A percentile compares a stretch with the other conserved stretches of the same genome.
phyloP scores from a whole-genome alignment of 2,329 filamentous ascomycete genomes.

The Aaosphaeria arxii region DNA sequence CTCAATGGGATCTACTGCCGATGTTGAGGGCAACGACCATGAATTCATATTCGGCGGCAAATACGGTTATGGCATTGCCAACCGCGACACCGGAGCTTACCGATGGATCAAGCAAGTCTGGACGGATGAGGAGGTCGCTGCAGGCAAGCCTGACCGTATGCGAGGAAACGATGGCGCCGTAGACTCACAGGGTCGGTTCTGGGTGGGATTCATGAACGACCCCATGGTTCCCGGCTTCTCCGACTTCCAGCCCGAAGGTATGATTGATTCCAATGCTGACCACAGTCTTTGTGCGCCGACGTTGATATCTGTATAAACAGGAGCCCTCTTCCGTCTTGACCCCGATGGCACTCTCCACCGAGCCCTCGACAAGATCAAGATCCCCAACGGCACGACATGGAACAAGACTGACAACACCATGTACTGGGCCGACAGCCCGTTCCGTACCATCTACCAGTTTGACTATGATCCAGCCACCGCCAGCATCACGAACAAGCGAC shows the following conservation, averaged over 20 bases:
- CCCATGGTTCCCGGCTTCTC: conserved; percentile 60
- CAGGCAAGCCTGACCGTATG: conserved; percentile 50
- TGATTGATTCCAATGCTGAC: not conserved
- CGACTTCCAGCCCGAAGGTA: conserved; percentile 46
- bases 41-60: conserved; percentile 78
- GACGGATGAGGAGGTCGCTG: conserved; percentile 46
- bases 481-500: conserved; percentile 63
- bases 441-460: conserved; percentile 67
- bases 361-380: conserved; percentile 63
- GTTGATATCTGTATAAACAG: conserved; percentile 39
- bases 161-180: conserved; percentile 79
- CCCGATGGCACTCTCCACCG: conserved; percentile 58
- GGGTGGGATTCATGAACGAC: conserved; percentile 85
- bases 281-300: not conserved
- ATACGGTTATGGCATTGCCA: conserved; percentile 74
- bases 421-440: conserved; percentile 80
- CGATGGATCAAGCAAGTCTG: conserved; percentile 58
- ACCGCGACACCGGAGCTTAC: conserved; percentile 58
- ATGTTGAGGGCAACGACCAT: conserved; percentile 67
- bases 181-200: conserved; percentile 78
- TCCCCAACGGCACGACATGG: conserved; percentile 85
- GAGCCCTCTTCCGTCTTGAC: conserved; percentile 71
- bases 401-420: conserved; percentile 68
- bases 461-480: conserved; percentile 69
- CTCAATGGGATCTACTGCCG: conserved; percentile 64